A percentile compares a stretch with the other conserved stretches of the same genome.
Conservation (phyloP, 352 stramenopile genomes). For the Globisporangium splendens region DNA sequence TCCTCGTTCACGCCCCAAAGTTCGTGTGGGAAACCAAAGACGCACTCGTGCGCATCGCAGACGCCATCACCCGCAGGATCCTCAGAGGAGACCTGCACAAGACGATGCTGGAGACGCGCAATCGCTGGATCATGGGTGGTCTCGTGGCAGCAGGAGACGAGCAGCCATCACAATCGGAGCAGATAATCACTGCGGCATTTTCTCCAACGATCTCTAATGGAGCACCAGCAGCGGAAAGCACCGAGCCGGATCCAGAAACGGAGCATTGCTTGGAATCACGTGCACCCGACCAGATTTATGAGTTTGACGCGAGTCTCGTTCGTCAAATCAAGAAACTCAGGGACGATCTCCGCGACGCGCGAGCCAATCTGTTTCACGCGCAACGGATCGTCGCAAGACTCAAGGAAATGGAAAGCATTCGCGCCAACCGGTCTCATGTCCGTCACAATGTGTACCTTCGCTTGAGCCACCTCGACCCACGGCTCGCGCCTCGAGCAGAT, state of each 20-base stretch:
- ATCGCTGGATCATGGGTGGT: slow-evolving; percentile 6
- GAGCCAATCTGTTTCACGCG: slow-evolving; percentile 7
- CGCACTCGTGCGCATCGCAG: not conserved
- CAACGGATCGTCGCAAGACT: slow-evolving; percentile 9
- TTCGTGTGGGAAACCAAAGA: slow-evolving; percentile 1
- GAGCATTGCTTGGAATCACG: too few relatives aligned
- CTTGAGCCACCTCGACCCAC: not conserved
- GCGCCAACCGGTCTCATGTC: not conserved
- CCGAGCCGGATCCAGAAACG: too few relatives aligned
- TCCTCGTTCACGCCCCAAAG: slow-evolving; percentile 1
- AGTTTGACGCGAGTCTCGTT: slow-evolving; percentile 13
- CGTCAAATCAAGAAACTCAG: slow-evolving; percentile 14
- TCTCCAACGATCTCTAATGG: not conserved
- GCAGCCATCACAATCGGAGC: not conserved
- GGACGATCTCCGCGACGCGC: slow-evolving; percentile 3
- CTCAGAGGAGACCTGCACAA: slow-evolving; percentile 3
- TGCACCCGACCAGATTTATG: not conserved
- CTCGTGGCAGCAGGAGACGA: not conserved
- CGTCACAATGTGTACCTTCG: not conserved
- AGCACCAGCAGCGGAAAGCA: too few relatives aligned
- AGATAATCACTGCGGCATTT: not conserved
- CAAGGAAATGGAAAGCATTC: slow-evolving; percentile 11
- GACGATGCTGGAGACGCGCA: slow-evolving; percentile 15
- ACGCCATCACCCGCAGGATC: slow-evolving; percentile 2
- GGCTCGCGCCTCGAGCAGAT: slow-evolving; percentile 2